Base-by-base conservation (phyloP, 2,329 filamentous ascomycete genomes). In the Microsporum audouinii region DNA sequence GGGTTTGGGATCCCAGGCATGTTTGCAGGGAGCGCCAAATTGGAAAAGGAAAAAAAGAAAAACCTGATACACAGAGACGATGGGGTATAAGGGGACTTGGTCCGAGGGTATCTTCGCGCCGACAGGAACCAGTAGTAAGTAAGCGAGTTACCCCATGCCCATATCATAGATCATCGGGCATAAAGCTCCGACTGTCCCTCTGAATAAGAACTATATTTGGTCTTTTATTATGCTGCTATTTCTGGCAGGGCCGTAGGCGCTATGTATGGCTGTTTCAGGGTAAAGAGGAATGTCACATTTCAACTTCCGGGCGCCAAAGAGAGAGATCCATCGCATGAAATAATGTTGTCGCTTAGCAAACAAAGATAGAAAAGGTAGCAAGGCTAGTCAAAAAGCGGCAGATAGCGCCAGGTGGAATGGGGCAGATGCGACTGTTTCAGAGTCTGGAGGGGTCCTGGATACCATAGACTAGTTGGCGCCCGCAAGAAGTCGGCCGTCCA, bases 311-410 rank as follows among this genome's bases (percentile, higher is more conserved):
- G 56, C 56, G 56, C 56, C 36, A 58, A 43, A 58, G 56, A 33
- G 38, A 58, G 38, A 58, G 56, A 23, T 36, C 56, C 56, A 58
- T 58, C 39, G 56, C 56, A 58, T 58, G 56, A 58, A 58, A 45
- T 29, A 58, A 58, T 58, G 6, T 41, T 58, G 56, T 31, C 49
- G 49, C 49, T 23, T 34, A 2, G 49, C 49, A 34, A 31, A 55
- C 49, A 55, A 55, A 55, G 49, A 55, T 55, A 55, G 49, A 17
- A 14, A 12, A 31, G 8, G 6, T n/a, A 23, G 31, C 12, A 34
- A 23, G 49, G 31, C 29, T 36, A 23, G 49, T 17, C 29, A 5
- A 8, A 55, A 55, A 17, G n/a, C 10, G 45, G 31, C 2, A 31
- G 31, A 55, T 34, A 2, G 45, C n/a, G 45, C 23, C 45, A 29